Evolutionary conservation across 1,284 basidiomycete genomes (phyloP).

Genomic region (Limonomyces culmigenus): DNA sequence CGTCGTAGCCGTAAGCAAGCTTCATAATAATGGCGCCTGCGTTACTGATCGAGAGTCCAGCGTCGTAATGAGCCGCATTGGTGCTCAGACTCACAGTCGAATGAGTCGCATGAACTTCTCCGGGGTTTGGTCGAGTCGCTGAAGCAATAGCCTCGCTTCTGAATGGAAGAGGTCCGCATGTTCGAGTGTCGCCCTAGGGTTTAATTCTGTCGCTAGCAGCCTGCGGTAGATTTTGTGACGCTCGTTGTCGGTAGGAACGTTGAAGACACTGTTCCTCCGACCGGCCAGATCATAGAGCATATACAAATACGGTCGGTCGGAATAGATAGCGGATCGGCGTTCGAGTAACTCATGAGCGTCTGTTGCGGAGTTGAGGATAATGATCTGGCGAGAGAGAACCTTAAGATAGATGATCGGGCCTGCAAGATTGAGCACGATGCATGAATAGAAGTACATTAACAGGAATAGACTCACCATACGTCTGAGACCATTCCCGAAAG

Average conservation of each 20-base stretch:
- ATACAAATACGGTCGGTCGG: constrained; percentile 6
- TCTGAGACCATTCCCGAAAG: too few species aligned
- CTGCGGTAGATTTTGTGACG: background rate
- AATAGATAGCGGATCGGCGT: constrained; percentile 7
- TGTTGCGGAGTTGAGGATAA: constrained; percentile 8
- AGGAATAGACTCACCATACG: too few species aligned
- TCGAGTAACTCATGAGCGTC: constrained; percentile 9
- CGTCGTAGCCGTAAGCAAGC: constrained; percentile 1
- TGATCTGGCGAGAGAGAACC: constrained; percentile 7
- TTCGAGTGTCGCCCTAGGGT: background rate
- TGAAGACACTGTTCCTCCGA: constrained; percentile 4
- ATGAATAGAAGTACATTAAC: too few species aligned
- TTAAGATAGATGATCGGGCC: constrained; percentile 9
- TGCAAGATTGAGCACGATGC: too few species aligned
- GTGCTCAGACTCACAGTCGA: too few species aligned
- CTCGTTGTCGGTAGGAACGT: background rate
- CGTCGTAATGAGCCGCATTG: too few species aligned
- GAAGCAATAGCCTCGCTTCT: background rate
- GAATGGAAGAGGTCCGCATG: background rate
- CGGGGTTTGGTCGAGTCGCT: background rate
- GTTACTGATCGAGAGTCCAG: too few species aligned
- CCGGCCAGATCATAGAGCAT: background rate
- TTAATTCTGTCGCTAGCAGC: background rate
- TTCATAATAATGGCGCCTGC: constrained; percentile 2
- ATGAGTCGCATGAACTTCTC: background rate